Conservation (phyloP, 352 stramenopile genomes). For the Phytophthora cryptogea region DNA sequence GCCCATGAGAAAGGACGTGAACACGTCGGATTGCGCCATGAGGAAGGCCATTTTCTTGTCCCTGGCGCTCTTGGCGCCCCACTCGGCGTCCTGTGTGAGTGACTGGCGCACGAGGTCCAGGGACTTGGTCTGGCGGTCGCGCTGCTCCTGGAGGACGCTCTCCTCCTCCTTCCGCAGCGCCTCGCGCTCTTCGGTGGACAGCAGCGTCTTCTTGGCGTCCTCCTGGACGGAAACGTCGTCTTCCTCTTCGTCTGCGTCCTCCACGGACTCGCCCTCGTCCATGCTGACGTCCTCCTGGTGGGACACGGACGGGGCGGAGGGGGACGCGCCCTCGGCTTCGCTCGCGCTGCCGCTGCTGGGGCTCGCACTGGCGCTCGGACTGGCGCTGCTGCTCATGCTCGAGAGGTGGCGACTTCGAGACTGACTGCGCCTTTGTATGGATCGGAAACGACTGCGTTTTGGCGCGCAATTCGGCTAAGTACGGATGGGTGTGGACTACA, state of each 20-base stretch:
- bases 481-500: conserved; percentile 6
- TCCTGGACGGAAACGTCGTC: conserved; percentile 33
- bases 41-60: conserved; percentile 87
- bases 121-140: conserved; percentile 76
- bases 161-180: conserved; percentile 73
- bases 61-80: conserved; percentile 44
- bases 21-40: conserved; percentile 90
- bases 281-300: conserved; percentile 36
- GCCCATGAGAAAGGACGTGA: conserved; percentile 89
- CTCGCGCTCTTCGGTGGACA: conserved; percentile 66
- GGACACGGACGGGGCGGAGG: conserved; percentile 13
- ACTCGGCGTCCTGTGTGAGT: conserved; percentile 57
- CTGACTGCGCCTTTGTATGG: conserved; percentile 9
- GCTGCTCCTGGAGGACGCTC: conserved; percentile 69
- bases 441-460: conserved; percentile 11
- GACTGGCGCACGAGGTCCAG: conserved; percentile 72
- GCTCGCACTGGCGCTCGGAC: conserved; percentile 32
- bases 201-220: conserved; percentile 39
- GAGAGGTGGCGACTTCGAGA: conserved; percentile 16
- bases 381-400: conserved; percentile 28
- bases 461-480: conserved; percentile 23
- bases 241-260: conserved; percentile 38
- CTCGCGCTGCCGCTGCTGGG: conserved; percentile 24
- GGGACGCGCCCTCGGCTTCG: conserved; percentile 3
- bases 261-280: conserved; percentile 18